Conservation (phyloP, 495 filamentous ascomycete genomes). For the Penicillium psychrofluorescens region DNA sequence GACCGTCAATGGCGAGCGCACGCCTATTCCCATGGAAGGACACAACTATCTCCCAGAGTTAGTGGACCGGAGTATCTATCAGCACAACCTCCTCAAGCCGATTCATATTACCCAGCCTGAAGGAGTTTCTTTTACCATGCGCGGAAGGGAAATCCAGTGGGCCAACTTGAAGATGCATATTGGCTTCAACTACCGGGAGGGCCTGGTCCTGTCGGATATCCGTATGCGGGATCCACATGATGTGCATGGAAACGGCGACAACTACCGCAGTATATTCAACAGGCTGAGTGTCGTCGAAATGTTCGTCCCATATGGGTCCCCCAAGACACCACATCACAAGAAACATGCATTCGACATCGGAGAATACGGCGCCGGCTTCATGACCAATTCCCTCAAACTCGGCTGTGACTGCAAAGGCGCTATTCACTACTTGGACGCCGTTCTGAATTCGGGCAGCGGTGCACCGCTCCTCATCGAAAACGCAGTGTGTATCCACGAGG, state of each 20-base stretch:
- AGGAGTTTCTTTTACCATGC: conserved; percentile 32
- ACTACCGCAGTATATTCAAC: conserved; percentile 50
- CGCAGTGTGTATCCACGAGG: conserved; percentile 73
- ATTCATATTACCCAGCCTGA: conserved; percentile 33
- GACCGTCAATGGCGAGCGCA: conserved; percentile 65
- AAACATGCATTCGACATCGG: conserved; percentile 78
- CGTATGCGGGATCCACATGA: conserved; percentile 5
- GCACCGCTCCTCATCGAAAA: conserved; percentile 56
- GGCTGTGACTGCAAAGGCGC: conserved; percentile 67
- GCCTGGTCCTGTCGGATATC: conserved; percentile 61
- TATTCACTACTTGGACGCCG: conserved; percentile 65
- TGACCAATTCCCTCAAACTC: conserved; percentile 66
- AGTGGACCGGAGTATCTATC: conserved; percentile 22
- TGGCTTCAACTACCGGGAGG: conserved; percentile 68
- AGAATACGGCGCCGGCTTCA: conserved; percentile 64
- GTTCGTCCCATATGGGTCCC: conserved; percentile 72
- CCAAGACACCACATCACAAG: conserved; percentile 63
- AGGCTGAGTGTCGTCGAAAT: conserved; percentile 66
- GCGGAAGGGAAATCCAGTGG: conserved; percentile 32
- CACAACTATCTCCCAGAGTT: conserved; percentile 45
- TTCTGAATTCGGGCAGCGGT: conserved; percentile 49
- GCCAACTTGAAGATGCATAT: conserved; percentile 41
- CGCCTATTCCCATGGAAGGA: conserved; percentile 42
- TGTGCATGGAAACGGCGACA: conserved; percentile 52
- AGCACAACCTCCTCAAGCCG: conserved; percentile 28